Base-by-base conservation (phyloP, 1,284 basidiomycete species). In the Cutaneotrichosporon sp. region DNA sequence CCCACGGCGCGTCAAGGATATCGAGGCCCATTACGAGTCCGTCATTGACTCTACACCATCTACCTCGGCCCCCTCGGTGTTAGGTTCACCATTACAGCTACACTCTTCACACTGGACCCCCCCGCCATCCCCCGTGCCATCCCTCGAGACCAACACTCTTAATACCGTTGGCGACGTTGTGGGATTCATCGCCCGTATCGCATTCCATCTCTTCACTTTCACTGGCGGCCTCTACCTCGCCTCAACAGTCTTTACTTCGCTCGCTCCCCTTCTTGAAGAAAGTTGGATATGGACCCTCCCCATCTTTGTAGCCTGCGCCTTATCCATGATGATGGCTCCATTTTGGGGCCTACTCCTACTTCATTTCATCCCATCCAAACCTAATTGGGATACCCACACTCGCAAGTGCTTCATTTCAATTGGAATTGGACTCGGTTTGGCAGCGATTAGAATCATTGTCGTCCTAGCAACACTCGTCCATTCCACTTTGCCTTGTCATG, bases 171-270 rank as follows among this genome's bases (percentile, higher is more conserved):
- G 5, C 14, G 16, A 9, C 16, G 42, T 18, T 4, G 42, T 18
- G 18, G 16, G 16, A 16, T 8, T 46, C 6, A 10, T 50, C 9
- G 13, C 26, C 49, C 49, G 49, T 22, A 8, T 14, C 4, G 22
- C 49, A 3, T 30, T 26, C 49, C 49, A 50, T 22, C 49, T 50
- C 49, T 4, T 30, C 7, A 14, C 49, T 22, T 50, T 50, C 49
- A 50, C 49, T 4, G 49, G 21, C 11, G 49, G 49, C 11, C 49
- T 50, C 10, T 50, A 50, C 49, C 49, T 50, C 49, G 49, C 49
- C 22, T 50, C 49, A 3, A 16, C 10, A 6, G 10, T 16, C 22
- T 50, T 50, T 10, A 26, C 49, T 6, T 6, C 22, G 1, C 49
- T 50, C 22, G 49, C 10, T 3, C 49, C 49, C 22, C 22, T 50